Conservation (phyloP, 768 basidiomycete species). For the Lactarius psammicola region DNA sequence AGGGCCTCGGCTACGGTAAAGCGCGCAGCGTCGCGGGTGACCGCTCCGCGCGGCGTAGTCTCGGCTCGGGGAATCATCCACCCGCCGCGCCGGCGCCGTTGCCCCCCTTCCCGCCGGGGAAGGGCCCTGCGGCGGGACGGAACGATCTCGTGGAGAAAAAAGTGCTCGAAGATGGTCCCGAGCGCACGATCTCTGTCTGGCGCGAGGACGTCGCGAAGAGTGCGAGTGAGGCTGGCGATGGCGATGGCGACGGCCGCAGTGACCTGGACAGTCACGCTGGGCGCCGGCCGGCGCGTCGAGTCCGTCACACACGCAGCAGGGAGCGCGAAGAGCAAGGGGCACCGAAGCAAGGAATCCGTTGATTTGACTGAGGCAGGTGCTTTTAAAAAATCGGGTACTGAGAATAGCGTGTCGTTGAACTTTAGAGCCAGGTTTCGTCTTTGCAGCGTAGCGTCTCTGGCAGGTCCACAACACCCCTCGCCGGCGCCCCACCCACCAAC, state of each 20-base stretch:
- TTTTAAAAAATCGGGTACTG: neutral
- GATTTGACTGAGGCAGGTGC: slow-evolving; percentile 34
- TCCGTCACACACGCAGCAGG: slow-evolving; percentile 11
- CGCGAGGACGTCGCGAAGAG: slow-evolving; percentile 38
- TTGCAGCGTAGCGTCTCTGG: slow-evolving; percentile 14
- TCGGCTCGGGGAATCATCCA: slow-evolving; percentile 11
- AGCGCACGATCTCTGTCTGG: slow-evolving; percentile 39
- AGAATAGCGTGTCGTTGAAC: neutral
- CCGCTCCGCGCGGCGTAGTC: slow-evolving; percentile 6
- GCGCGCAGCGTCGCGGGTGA: slow-evolving; percentile 27
- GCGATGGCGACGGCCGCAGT: slow-evolving; percentile 19
- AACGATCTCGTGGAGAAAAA: slow-evolving; percentile 36
- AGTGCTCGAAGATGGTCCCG: slow-evolving; percentile 38
- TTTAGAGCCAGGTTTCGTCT: slow-evolving; percentile 14
- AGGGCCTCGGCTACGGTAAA: slow-evolving; percentile 13
- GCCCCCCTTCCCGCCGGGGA: neutral
- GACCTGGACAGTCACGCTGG: slow-evolving; percentile 32
- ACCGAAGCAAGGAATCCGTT: slow-evolving; percentile 29
- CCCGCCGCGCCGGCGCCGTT: neutral
- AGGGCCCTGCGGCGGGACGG: slow-evolving; percentile 29
- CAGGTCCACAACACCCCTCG: slow-evolving; percentile 21
- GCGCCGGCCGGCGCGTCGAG: slow-evolving; percentile 25
- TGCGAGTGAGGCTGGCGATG: slow-evolving; percentile 22
- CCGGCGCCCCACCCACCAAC: neutral
- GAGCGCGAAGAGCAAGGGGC: slow-evolving; percentile 27